Conservation (phyloP, 169 alveolate genomes). For the Plasmodium billcollinsi region DNA sequence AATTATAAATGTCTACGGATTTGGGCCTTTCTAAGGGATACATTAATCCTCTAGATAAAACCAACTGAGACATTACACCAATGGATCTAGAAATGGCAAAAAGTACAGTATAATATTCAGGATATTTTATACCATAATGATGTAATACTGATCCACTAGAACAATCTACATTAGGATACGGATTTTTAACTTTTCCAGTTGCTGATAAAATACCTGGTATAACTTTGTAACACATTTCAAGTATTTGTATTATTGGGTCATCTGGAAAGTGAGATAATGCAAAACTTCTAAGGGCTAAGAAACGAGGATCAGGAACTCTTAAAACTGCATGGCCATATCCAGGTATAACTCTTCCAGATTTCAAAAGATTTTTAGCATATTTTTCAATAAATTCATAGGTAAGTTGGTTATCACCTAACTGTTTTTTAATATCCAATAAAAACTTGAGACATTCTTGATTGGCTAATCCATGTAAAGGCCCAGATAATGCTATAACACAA, state of each 20-base stretch:
- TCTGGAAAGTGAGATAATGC: slow-evolving; percentile 90
- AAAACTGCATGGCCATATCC: slow-evolving; percentile 99
- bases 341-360: slow-evolving; percentile 93
- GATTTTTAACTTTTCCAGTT: slow-evolving; percentile 94
- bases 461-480: slow-evolving; percentile 97
- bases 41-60: slow-evolving; percentile 85
- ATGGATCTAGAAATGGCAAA: slow-evolving; percentile 95
- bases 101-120: slow-evolving; percentile 94
- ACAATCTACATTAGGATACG: slow-evolving; percentile 98
- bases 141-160: slow-evolving; percentile 94
- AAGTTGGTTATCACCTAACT: slow-evolving; percentile 87
- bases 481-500: slow-evolving; percentile 77
- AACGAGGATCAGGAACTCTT: slow-evolving; percentile 97
- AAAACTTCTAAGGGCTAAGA: slow-evolving; percentile 88
- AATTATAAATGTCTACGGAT: slow-evolving; percentile 76
- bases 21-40: slow-evolving; percentile 93
- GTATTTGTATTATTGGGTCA: slow-evolving; percentile 86
- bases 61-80: slow-evolving; percentile 93
- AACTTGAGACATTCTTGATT: slow-evolving; percentile 95
- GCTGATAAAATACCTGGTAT: slow-evolving; percentile 90
- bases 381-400: slow-evolving; percentile 81
- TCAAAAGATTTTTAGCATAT: slow-evolving; percentile 86
- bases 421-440: slow-evolving; percentile 89
- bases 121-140: slow-evolving; percentile 92
- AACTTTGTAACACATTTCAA: slow-evolving; percentile 86